Conservation (phyloP, 495 filamentous ascomycete species). For the Penicillium crystallinum region DNA sequence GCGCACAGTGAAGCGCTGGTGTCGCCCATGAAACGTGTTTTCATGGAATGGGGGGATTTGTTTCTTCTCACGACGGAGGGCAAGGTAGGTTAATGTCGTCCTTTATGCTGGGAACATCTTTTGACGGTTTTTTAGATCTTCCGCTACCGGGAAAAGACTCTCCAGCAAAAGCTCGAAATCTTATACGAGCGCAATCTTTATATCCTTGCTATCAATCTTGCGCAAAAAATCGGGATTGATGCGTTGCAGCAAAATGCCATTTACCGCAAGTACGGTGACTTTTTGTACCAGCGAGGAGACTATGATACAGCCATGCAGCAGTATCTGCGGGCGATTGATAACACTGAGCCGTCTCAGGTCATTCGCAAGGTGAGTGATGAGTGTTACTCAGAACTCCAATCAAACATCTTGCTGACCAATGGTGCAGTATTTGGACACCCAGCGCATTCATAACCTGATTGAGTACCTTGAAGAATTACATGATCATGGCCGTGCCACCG, state of each 20-base stretch:
- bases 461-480: constrained; percentile 97
- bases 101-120: neutral
- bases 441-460: constrained; percentile 94
- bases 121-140: constrained; percentile 54
- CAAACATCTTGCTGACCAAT: constrained; percentile 14
- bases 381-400: neutral
- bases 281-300: constrained; percentile 88
- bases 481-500: constrained; percentile 86
- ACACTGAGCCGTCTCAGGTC: constrained; percentile 89
- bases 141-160: constrained; percentile 85
- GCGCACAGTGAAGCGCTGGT: constrained; percentile 81
- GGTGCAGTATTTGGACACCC: constrained; percentile 79
- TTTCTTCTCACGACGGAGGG: constrained; percentile 85
- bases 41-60: constrained; percentile 86
- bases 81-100: constrained; percentile 52
- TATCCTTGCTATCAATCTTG: constrained; percentile 84
- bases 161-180: constrained; percentile 88
- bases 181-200: constrained; percentile 92
- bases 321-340: constrained; percentile 93
- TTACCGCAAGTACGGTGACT: constrained; percentile 90
- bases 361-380: constrained; percentile 68
- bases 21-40: constrained; percentile 71
- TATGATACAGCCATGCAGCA: constrained; percentile 98
- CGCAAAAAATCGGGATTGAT: constrained; percentile 80
- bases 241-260: constrained; percentile 80